A percentile compares a stretch with the other conserved stretches of the same genome.
Evolutionary conservation across 345 rosid genomes (phyloP).

Genomic region (Eucalyptus urophylla): DNA sequence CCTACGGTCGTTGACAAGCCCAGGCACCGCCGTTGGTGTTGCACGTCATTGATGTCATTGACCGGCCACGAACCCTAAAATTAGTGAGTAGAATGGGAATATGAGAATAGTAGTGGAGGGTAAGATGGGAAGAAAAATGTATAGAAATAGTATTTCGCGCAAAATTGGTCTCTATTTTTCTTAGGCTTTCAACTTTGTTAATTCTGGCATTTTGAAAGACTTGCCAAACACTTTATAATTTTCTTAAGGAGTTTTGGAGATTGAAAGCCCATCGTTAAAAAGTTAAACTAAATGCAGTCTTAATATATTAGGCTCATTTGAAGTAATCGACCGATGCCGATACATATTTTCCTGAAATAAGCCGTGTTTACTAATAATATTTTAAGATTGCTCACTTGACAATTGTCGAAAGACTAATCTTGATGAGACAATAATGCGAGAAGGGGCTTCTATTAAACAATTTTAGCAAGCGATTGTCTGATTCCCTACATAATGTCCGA

Average conservation of each 20-base stretch:
- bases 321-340: fast-evolving
- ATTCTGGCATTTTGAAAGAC: too few relatives aligned
- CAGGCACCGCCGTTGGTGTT: too few relatives aligned
- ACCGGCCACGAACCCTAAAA: fast-evolving
- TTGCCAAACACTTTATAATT: too few relatives aligned
- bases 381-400: not conserved
- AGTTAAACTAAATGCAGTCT: fast-evolving
- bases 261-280: fast-evolving
- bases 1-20: too few relatives aligned
- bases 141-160: fast-evolving
- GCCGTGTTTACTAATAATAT: not conserved
- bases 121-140: too few relatives aligned
- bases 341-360: not conserved
- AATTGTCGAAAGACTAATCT: too few relatives aligned
- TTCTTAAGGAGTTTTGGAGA: fast-evolving
- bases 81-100: too few relatives aligned
- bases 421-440: not conserved
- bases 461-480: not conserved
- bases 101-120: fast-evolving
- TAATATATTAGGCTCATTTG: not conserved
- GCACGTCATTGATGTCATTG: fast-evolving
- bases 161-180: too few relatives aligned
- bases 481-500: not conserved
- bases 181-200: too few relatives aligned
- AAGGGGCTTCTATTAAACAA: not conserved